These are phyloP conservation scores for Pulveroboletus sp. DNA, from an alignment of 768 basidiomycete species.

Conservation along the genomic window DNA sequence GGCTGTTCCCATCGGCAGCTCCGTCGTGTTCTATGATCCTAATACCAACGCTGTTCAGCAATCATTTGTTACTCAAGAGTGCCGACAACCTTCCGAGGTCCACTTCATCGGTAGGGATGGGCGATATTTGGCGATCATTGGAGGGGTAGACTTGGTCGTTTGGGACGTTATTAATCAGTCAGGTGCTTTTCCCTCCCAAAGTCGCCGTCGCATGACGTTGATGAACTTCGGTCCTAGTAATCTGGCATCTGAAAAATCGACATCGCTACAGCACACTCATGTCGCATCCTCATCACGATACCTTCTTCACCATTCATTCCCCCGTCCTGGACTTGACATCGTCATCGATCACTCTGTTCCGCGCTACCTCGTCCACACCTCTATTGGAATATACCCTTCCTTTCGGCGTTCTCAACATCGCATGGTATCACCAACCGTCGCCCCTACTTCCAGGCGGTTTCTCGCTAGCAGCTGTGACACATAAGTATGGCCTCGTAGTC, in stretches of 20 bases:
- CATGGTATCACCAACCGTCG: constrained; percentile 37
- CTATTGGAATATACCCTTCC: constrained; percentile 48
- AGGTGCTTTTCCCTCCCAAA: constrained; percentile 38
- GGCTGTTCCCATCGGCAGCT: constrained; percentile 62
- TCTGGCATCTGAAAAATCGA: constrained; percentile 49
- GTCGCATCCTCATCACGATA: constrained; percentile 52
- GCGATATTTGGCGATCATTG: constrained; percentile 61
- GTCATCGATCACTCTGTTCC: constrained; percentile 49
- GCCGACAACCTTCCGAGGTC: constrained; percentile 39
- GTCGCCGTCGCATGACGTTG: not conserved
- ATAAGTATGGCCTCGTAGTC: constrained; percentile 58
- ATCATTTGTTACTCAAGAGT: constrained; percentile 57
- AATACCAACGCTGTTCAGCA: constrained; percentile 54
- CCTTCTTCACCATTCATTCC: constrained; percentile 55
- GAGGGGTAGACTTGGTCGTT: constrained; percentile 48
- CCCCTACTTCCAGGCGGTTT: constrained; percentile 36
- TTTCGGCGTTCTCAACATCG: constrained; percentile 54
- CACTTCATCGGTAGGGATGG: constrained; percentile 70
- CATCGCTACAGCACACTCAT: constrained; percentile 43
- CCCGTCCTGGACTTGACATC: constrained; percentile 28
- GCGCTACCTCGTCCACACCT: constrained; percentile 42
- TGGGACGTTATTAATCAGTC: constrained; percentile 69
- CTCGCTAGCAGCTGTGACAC: constrained; percentile 67
- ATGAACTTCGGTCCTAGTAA: constrained; percentile 40
- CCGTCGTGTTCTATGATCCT: constrained; percentile 74